Base-by-base conservation (phyloP, 345 rosid species). In the Ceriops tagal region DNA sequence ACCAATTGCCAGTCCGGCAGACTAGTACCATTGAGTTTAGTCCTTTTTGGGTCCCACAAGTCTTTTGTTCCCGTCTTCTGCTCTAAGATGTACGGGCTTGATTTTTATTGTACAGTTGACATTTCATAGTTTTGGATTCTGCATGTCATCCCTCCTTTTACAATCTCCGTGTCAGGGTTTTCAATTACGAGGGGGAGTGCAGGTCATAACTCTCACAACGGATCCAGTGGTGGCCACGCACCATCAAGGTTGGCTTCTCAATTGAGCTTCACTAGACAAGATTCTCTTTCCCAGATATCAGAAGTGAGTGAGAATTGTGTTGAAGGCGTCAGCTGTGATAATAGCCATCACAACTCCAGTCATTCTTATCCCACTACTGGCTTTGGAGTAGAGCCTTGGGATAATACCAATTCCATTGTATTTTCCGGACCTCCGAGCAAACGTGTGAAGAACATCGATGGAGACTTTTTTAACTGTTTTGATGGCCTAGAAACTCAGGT, bases 331-430 rank as follows among this genome's bases (percentile, higher is more conserved):
- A 76, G 82, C 71, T 80, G 84, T 20, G 86, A 78, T 56, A 67
- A 64, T 70, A 73, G 81, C 82, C 82, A 65, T 46, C 84, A 77
- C 35, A 82, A 66, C 58, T 66, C 78, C 22, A 34, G 76, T 21
- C 87, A 83, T 75, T 73, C 89, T 65, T 81, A 66, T 71, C 68
- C 84, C 46, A 43, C 81, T 49, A 49, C 81, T 65, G 79, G 83
- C 71, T 91, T 91, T 75, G 92, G 91, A 59, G 72, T 85, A n/a
- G 89, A 89, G 55, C 78, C 91, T 10, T 95, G 99, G 99, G 96
- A 90, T 22, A 85, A 79, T 72, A 43, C 87, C 21, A 91, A 78
- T 71, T 78, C 85, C 79, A 92, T 83, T 72, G 86, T 65, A 75
- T 91, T 91, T 79, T 89, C 93, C 39, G 81, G 84, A 58, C 86